These are phyloP conservation scores for Xylaria sp. DNA, from an alignment of 2,329 filamentous ascomycete genomes.

Conservation along the genomic window DNA sequence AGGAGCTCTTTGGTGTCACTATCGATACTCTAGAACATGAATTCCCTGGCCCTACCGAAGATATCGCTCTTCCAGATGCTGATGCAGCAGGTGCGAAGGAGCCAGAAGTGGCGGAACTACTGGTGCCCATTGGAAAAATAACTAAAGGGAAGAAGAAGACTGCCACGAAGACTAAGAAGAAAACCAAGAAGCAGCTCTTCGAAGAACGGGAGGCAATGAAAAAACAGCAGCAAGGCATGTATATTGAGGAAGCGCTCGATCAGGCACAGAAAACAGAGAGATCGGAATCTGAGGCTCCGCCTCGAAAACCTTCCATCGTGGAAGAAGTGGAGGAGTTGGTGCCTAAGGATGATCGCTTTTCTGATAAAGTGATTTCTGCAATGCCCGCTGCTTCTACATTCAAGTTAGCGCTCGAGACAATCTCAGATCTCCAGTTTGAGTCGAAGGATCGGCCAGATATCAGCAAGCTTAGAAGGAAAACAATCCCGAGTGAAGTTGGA, in stretches of 20 bases:
- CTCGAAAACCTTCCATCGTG: constrained; percentile 40
- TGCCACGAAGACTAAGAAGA: constrained; percentile 64
- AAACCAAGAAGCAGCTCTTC: constrained; percentile 61
- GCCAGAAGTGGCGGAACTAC: constrained; percentile 55
- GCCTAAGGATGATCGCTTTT: constrained; percentile 59
- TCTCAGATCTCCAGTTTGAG: constrained; percentile 58
- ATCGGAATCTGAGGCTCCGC: constrained; percentile 46
- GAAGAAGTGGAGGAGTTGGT: constrained; percentile 48
- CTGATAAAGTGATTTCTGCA: constrained; percentile 59
- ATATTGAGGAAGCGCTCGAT: constrained; percentile 56
- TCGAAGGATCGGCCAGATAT: constrained; percentile 61
- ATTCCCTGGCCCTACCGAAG: constrained; percentile 60
- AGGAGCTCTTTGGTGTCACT: constrained; percentile 77
- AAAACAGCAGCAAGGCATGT: constrained; percentile 67
- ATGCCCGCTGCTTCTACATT: constrained; percentile 58
- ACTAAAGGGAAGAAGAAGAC: constrained; percentile 66
- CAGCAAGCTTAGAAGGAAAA: constrained; percentile 60
- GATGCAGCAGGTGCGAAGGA: constrained; percentile 59
- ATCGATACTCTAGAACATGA: constrained; percentile 64
- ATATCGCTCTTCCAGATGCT: constrained; percentile 60
- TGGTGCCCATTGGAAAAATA: constrained; percentile 57
- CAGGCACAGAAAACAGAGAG: constrained; percentile 52
- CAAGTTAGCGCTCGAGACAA: constrained; percentile 57
- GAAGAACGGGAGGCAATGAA: constrained; percentile 65
- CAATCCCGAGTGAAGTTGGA: constrained; percentile 56